A percentile compares a stretch with the other conserved stretches of the same genome.
phyloP scores from a whole-genome alignment of 768 basidiomycete species.

The Saitozyma podzolica region DNA sequence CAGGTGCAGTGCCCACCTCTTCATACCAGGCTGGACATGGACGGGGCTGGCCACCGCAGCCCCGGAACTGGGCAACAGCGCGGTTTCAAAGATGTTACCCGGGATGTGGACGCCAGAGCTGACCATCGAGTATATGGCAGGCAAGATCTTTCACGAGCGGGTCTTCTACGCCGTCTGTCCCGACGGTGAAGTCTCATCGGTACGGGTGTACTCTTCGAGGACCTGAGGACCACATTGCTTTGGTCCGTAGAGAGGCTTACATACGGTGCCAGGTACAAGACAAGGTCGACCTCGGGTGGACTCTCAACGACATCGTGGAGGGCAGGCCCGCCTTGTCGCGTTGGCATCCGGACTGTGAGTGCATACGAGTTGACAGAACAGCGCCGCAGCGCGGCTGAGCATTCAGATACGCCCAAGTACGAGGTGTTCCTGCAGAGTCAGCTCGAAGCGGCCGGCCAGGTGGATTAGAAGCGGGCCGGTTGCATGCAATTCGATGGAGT shows the following conservation, averaged over 20 bases:
- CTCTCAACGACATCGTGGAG: slow-evolving; percentile 1
- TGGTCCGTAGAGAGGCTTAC: too few species aligned
- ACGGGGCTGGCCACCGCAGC: background rate
- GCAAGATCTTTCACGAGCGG: background rate
- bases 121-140: background rate
- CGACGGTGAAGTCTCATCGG: background rate
- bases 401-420: too few species aligned
- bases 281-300: background rate
- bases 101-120: background rate
- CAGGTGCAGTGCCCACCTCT: background rate
- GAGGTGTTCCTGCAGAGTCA: too few species aligned
- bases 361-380: too few species aligned
- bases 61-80: background rate
- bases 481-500: too few species aligned
- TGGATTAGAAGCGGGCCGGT: too few species aligned
- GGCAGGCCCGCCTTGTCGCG: slow-evolving; percentile 1
- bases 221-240: too few species aligned
- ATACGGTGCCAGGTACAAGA: background rate
- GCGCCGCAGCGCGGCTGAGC: too few species aligned
- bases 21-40: background rate
- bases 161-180: slow-evolving; percentile 2
- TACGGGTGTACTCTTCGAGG: background rate
- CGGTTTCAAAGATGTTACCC: background rate
- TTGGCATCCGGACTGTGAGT: too few species aligned
- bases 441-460: too few species aligned